Conservation (phyloP, 2,329 filamentous ascomycete genomes). For the Diaporthe citri region DNA sequence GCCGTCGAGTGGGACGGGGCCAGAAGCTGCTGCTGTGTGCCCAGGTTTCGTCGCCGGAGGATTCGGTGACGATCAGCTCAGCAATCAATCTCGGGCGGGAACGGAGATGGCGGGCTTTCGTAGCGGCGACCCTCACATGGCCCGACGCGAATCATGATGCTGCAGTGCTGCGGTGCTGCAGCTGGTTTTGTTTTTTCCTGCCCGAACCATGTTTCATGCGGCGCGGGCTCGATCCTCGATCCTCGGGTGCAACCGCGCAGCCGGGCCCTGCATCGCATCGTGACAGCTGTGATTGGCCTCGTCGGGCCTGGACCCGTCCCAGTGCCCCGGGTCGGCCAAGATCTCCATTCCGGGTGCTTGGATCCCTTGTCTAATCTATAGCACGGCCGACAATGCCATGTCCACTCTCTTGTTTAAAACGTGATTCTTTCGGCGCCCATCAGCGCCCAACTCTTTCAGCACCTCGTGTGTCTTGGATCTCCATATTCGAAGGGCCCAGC, state of each 20-base stretch:
- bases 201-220: constrained; percentile 26
- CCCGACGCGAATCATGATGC: constrained; percentile 12
- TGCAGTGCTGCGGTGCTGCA: background rate
- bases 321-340: constrained; percentile 28
- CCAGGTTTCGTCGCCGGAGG: background rate
- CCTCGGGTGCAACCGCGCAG: constrained; percentile 28
- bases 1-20: background rate
- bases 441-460: constrained; percentile 7
- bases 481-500: background rate
- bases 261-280: constrained; percentile 21
- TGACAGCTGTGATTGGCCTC: constrained; percentile 19
- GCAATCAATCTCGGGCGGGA: constrained; percentile 29
- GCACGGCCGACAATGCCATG: background rate
- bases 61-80: constrained; percentile 5
- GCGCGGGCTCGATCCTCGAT: constrained; percentile 30
- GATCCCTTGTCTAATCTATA: constrained; percentile 20
- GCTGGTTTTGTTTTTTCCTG: constrained; percentile 10
- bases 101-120: constrained; percentile 11
- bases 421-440: background rate
- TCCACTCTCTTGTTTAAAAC: background rate
- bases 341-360: background rate
- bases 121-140: constrained; percentile 9
- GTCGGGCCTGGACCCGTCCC: constrained; percentile 20
- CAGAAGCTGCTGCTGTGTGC: background rate
- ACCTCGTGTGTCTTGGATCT: background rate